Conservation (phyloP, 164 flowering plant species). For the Protea cynaroides region DNA sequence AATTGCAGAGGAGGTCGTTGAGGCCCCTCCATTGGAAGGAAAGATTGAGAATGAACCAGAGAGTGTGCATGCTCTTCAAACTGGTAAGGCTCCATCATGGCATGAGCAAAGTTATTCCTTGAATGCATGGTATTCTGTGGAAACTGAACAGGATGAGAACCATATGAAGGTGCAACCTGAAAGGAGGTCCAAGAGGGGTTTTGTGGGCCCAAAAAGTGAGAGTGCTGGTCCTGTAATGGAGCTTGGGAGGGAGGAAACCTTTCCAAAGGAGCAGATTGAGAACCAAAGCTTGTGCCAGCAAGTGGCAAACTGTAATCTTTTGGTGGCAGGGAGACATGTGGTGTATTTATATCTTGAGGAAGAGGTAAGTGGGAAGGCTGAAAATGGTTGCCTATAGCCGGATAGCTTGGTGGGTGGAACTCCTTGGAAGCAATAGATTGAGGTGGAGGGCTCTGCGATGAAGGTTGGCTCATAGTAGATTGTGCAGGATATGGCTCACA, state of each 20-base stretch:
- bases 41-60: conserved; percentile 26
- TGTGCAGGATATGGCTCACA: conserved; percentile 18
- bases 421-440: conserved; percentile 16
- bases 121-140: conserved; percentile 32
- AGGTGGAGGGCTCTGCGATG: conserved; percentile 14
- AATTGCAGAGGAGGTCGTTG: conserved; percentile 17
- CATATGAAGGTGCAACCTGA: conserved; percentile 17
- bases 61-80: conserved; percentile 24
- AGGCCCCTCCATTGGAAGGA: conserved; percentile 27
- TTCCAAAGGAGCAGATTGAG: conserved; percentile 22
- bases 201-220: conserved; percentile 24
- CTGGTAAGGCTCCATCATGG: conserved; percentile 17
- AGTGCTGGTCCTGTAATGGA: conserved; percentile 27
- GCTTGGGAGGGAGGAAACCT: conserved; percentile 27
- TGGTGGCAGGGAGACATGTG: conserved; percentile 17
- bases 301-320: conserved; percentile 19
- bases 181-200: conserved; percentile 32
- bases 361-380: conserved; percentile 21
- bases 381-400: conserved; percentile 14
- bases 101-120: conserved; percentile 30
- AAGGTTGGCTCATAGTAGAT: conserved; percentile 13
- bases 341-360: conserved; percentile 24
- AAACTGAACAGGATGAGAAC: conserved; percentile 26
- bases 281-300: conserved; percentile 16
- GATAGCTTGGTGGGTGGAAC: conserved; percentile 10